Evolutionary conservation across 345 rosid species (phyloP), one percentile per base, ranked within the genome.

Genomic region (Erodium maritimum): DNA sequence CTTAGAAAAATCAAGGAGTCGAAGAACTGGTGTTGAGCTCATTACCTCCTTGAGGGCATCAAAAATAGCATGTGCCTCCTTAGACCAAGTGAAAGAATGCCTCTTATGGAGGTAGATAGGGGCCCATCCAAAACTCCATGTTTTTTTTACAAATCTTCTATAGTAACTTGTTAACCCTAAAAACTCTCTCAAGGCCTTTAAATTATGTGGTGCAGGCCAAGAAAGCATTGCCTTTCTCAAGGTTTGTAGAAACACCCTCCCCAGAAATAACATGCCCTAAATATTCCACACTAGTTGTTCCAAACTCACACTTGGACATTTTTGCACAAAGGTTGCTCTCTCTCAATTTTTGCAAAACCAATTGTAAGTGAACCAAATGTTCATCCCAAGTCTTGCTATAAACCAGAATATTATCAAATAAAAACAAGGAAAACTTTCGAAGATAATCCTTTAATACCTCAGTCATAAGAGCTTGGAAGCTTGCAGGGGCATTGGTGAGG

Each of bases 1-100:
- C 8, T 3, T 29, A 3, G 34, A 29, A 29, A 61, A 57, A 21
- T 63, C 19, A 3, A 54, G 67, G 21, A 62, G 0, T 4, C 2
- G 20, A 3, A 68, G 13, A 0, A 52, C 20, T 11, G 63, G 63
- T 1, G 72, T 19, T 0, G 22, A 4, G 13, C 45, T 20, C 18
- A 63, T 12, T 0, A 17, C 23, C 37, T 5, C 0, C 19, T 68
- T 62, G 1, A 62, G 33, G 0, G 24, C 2, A 4, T 29, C 0
- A 12, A 57, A 62, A 4, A 54, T 37, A 0, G 1, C 24, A 3
- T n/a, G 22, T 10, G 61, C 45, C 34, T 5, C 25, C 5, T 21
- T 2, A 6, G 12, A 13, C 71, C 66, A 67, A 6, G 8, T 0
- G 24, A 67, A 56, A 5, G 9, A 17, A 48, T 59, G 24, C 23